Percentiles rank a stretch among this genome's conserved stretches.
Evolutionary conservation across 331 rosid species (phyloP).

Genomic region (Rosa hybrid): DNA sequence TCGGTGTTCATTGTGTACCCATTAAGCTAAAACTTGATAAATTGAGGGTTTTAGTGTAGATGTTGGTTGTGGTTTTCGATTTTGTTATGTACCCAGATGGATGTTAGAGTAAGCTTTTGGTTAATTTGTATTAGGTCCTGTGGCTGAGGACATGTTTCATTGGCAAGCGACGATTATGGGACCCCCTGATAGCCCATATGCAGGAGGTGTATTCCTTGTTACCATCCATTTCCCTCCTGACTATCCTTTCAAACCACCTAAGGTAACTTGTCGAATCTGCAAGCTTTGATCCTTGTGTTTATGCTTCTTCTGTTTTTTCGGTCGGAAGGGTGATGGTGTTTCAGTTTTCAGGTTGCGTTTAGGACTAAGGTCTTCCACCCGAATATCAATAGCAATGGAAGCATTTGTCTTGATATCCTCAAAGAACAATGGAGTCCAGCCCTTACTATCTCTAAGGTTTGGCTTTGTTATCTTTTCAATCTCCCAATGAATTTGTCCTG

Average conservation of each 20-base stretch:
- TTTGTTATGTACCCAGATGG: not conserved
- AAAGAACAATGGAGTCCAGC: slow-evolving; percentile 89
- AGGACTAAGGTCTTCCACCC: slow-evolving; percentile 83
- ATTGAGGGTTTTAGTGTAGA: not conserved
- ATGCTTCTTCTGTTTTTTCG: not conserved
- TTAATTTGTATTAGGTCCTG: slow-evolving; percentile 49
- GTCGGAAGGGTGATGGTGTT: not conserved
- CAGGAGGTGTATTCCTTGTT: slow-evolving; percentile 79
- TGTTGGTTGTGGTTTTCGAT: not conserved
- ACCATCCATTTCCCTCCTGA: slow-evolving; percentile 74
- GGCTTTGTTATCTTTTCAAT: not conserved
- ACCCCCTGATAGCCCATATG: slow-evolving; percentile 77
- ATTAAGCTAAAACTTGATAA: too few relatives aligned
- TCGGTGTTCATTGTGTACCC: not conserved
- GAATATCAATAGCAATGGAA: slow-evolving; percentile 74
- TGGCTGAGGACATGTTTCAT: slow-evolving; percentile 83
- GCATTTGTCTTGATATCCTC: slow-evolving; percentile 80
- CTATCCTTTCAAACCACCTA: slow-evolving; percentile 82
- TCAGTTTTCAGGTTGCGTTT: slow-evolving; percentile 57
- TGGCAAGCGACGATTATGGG: slow-evolving; percentile 90
- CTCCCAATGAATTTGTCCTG: not conserved
- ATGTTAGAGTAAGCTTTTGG: not conserved
- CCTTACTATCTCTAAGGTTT: slow-evolving; percentile 71
- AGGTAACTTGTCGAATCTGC: slow-evolving; percentile 42
- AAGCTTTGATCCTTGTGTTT: not conserved